phyloP scores from a whole-genome alignment of 1,284 basidiomycete genomes.

The Ganoderma meredithae region DNA sequence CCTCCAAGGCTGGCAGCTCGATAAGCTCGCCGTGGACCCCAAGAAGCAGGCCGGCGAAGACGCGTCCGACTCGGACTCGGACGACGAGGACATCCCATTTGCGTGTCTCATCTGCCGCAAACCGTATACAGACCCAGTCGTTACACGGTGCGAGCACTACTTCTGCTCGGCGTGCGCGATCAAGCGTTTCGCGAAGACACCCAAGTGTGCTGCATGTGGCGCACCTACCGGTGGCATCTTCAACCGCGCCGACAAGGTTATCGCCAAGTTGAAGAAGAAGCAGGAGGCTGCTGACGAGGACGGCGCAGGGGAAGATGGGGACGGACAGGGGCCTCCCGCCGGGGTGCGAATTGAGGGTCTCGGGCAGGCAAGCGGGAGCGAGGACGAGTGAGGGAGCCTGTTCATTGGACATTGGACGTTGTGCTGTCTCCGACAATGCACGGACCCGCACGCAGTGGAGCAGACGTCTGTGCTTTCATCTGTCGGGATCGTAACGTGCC shows the following conservation, averaged over 20 bases:
- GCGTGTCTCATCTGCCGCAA: constrained; percentile 97
- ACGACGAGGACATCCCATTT: constrained; percentile 92
- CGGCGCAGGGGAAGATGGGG: constrained; percentile 47
- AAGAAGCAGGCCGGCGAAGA: constrained; percentile 62
- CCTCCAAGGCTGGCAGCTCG: constrained; percentile 97
- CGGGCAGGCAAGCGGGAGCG: constrained; percentile 46
- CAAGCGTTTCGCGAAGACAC: constrained; percentile 91
- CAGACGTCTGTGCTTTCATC: neutral
- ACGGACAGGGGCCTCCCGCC: constrained; percentile 39
- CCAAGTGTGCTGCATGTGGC: constrained; percentile 96
- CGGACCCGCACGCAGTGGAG: constrained; percentile 4
- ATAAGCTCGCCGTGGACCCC: constrained; percentile 80
- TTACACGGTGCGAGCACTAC: constrained; percentile 97
- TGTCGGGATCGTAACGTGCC: constrained; percentile 2
- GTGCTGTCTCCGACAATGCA: neutral
- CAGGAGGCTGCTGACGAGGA: constrained; percentile 56
- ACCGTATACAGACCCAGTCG: constrained; percentile 93
- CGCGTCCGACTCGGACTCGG: constrained; percentile 64
- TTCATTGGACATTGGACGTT: neutral
- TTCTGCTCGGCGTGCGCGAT: constrained; percentile 96
- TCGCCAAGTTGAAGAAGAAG: constrained; percentile 79
- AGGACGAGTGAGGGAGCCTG: constrained; percentile 26
- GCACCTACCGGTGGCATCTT: constrained; percentile 95
- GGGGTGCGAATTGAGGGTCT: constrained; percentile 73
- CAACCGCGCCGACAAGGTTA: constrained; percentile 86